phyloP scores from a whole-genome alignment of 129 eudicot species.

The Sambucus nigra region DNA sequence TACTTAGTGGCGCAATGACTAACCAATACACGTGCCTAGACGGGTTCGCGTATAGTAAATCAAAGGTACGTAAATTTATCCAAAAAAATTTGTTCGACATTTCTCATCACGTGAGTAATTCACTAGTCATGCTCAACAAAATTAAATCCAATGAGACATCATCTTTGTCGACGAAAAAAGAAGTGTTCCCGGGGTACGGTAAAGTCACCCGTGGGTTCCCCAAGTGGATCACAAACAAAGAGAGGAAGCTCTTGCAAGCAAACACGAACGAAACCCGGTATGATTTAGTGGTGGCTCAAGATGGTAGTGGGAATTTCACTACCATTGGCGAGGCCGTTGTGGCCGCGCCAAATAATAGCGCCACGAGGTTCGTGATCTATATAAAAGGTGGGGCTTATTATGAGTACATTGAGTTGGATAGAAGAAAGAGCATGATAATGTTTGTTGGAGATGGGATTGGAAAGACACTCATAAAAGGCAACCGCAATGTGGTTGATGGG shows the following conservation, averaged over 20 bases:
- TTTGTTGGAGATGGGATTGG: slow-evolving; percentile 94
- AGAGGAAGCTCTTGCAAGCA: slow-evolving; percentile 43
- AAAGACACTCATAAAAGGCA: slow-evolving; percentile 72
- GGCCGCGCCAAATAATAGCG: slow-evolving; percentile 55
- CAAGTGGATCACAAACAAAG: slow-evolving; percentile 43
- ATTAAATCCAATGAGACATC: slow-evolving; percentile 19
- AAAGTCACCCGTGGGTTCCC: slow-evolving; percentile 36
- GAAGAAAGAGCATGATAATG: slow-evolving; percentile 52
- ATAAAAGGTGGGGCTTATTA: slow-evolving; percentile 78
- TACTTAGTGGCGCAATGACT: slow-evolving; percentile 83
- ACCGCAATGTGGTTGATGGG: slow-evolving; percentile 78
- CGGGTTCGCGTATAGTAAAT: slow-evolving; percentile 48
- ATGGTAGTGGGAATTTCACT: slow-evolving; percentile 74
- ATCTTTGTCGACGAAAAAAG: slow-evolving; percentile 1
- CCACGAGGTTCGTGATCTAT: slow-evolving; percentile 63
- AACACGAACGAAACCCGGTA: slow-evolving; percentile 23
- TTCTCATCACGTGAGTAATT: slow-evolving; percentile 63
- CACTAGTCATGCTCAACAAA: slow-evolving; percentile 61
- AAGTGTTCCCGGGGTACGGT: slow-evolving; percentile 28
- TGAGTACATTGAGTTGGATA: slow-evolving; percentile 71
- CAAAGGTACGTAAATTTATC: slow-evolving; percentile 33
- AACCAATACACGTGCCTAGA: slow-evolving; percentile 85
- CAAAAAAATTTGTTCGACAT: slow-evolving; percentile 37
- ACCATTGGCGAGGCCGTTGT: slow-evolving; percentile 60
- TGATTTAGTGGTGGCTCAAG: slow-evolving; percentile 68